These are phyloP conservation scores for Pseudoscleropodium purum DNA, from an alignment of 225 moss, liverwort and hornwort genomes.

Conservation along the genomic window DNA sequence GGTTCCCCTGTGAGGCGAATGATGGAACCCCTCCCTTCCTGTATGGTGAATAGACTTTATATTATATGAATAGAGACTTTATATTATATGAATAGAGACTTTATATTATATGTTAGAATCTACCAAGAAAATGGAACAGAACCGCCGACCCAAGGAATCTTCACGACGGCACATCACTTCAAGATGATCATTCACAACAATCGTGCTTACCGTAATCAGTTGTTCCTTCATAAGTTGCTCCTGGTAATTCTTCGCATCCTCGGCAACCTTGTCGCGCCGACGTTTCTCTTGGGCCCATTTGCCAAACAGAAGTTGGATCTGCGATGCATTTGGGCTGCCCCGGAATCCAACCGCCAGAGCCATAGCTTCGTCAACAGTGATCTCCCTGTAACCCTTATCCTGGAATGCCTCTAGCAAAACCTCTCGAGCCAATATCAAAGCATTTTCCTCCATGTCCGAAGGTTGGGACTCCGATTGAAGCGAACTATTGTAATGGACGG, in stretches of 20 bases:
- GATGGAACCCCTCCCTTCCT: neutral
- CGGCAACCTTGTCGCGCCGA: neutral
- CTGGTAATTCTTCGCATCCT: neutral
- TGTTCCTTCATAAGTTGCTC: neutral
- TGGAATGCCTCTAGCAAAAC: neutral
- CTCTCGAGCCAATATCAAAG: slow-evolving; percentile 4
- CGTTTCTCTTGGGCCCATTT: slow-evolving; percentile 13
- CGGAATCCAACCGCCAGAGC: neutral
- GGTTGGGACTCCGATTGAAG: neutral
- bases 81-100: neutral
- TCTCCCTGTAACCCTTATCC: neutral
- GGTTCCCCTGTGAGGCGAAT: neutral
- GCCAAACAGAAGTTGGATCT: neutral
- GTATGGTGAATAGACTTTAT: neutral
- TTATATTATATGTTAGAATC: neutral
- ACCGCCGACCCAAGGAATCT: neutral
- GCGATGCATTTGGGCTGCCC: neutral
- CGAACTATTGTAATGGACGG: neutral
- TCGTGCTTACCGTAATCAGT: neutral
- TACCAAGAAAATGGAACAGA: neutral
- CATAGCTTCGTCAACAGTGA: neutral
- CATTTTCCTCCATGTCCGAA: neutral
- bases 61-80: neutral
- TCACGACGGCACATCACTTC: neutral
- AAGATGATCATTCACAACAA: neutral